These are phyloP conservation scores for Wickerhamiella vanderwaltii DNA, from an alignment of 805 yeast species.

Conservation along the genomic window DNA sequence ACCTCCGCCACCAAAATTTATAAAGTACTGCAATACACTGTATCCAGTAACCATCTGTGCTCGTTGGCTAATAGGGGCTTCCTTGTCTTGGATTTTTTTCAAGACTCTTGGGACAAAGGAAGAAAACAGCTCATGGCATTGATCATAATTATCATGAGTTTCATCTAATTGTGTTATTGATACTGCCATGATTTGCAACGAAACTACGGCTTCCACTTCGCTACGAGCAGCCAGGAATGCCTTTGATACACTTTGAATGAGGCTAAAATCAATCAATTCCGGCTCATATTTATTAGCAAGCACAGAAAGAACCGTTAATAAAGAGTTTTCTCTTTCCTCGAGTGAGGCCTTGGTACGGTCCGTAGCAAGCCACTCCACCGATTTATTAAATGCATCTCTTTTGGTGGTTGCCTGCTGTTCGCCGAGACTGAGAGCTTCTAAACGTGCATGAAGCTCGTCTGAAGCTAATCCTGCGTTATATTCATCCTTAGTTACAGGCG, in stretches of 20 bases:
- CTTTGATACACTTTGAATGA: conserved; percentile 15
- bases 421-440: conserved; percentile 15
- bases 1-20: conserved; percentile 27
- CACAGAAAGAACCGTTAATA: conserved; percentile 21
- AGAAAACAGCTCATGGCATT: conserved; percentile 17
- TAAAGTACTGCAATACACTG: conserved; percentile 24
- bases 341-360: conserved; percentile 25
- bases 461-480: conserved; percentile 19
- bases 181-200: conserved; percentile 24
- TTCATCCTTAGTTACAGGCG: conserved; percentile 10
- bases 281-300: conserved; percentile 27
- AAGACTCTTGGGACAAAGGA: conserved; percentile 13
- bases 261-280: conserved; percentile 16
- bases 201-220: conserved; percentile 24
- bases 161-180: conserved; percentile 21
- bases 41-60: conserved; percentile 23
- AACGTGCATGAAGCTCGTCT: conserved; percentile 18
- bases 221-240: conserved; percentile 22
- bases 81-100: conserved; percentile 13
- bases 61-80: conserved; percentile 12
- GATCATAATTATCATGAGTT: conserved; percentile 17
- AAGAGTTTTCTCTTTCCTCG: conserved; percentile 27
- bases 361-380: conserved; percentile 22
- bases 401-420: conserved; percentile 8
- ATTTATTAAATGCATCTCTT: conserved; percentile 16